Percentiles rank a stretch among this genome's conserved stretches.
phyloP scores from a whole-genome alignment of 2,329 filamentous ascomycete species.

The Trichoderma afroharzianum region DNA sequence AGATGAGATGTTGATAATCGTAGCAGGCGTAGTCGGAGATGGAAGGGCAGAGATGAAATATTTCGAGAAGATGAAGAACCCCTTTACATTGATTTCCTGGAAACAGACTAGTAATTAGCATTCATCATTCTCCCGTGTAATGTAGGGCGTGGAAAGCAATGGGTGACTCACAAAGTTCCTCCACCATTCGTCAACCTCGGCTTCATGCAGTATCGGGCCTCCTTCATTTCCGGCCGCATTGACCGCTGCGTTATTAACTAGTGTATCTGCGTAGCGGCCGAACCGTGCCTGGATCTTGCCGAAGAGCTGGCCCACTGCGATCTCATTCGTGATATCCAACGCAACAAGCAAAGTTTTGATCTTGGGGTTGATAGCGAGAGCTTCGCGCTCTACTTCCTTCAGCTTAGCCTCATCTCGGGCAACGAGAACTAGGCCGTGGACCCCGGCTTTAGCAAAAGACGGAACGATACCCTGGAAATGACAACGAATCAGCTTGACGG shows the following conservation, averaged over 20 bases:
- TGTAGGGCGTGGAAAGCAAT: neutral
- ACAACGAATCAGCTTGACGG: neutral
- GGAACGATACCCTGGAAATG: neutral
- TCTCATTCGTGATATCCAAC: neutral
- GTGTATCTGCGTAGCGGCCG: neutral
- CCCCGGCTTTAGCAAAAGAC: neutral
- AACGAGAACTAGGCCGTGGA: neutral
- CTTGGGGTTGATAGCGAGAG: neutral
- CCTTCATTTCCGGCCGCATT: neutral
- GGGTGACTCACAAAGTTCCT: neutral
- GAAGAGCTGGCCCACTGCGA: neutral
- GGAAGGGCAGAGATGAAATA: neutral
- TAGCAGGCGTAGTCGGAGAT: neutral
- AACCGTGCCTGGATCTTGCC: neutral
- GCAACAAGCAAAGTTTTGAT: neutral
- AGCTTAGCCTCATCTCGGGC: slow-evolving; percentile 1
- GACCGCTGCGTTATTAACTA: neutral
- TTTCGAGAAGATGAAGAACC: neutral
- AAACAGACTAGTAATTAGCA: neutral
- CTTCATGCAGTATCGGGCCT: neutral
- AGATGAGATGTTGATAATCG: neutral
- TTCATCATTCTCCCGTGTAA: neutral
- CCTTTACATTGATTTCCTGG: neutral
- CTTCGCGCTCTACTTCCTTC: neutral
- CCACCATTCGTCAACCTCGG: neutral